phyloP scores from a whole-genome alignment of 306 rosid genomes.

The Fragaria iinumae region DNA sequence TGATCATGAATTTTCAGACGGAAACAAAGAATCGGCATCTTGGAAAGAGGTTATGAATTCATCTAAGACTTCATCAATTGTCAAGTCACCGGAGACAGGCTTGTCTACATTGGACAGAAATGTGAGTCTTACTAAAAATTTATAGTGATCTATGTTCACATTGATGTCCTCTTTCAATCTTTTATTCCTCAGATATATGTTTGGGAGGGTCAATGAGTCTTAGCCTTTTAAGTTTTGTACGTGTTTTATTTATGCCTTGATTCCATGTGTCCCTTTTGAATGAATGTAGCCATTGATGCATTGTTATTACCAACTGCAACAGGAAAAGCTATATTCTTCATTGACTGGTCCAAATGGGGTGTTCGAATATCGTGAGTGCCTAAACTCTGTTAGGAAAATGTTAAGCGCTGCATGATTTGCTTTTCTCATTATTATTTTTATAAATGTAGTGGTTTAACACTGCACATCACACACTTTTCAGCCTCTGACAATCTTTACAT shows the following conservation, averaged over 20 bases:
- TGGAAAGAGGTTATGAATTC: conserved; percentile 56
- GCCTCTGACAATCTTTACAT: conserved; percentile 35
- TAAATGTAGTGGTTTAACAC: background rate
- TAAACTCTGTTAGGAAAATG: conserved; percentile 34
- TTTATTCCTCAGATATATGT: background rate
- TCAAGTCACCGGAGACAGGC: conserved; percentile 36
- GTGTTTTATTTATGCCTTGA: conserved; percentile 8
- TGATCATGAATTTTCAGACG: conserved; percentile 40
- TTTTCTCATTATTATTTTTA: conserved; percentile 9
- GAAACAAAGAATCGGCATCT: conserved; percentile 42
- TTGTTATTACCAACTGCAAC: conserved; percentile 28
- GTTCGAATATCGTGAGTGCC: conserved; percentile 47
- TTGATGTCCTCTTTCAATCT: background rate
- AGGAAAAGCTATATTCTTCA: conserved; percentile 46
- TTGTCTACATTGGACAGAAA: conserved; percentile 37
- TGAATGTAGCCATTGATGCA: background rate
- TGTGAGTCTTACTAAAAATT: conserved; percentile 50
- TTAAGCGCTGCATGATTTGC: conserved; percentile 46
- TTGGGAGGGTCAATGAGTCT: background rate
- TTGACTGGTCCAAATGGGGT: conserved; percentile 36
- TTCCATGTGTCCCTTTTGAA: background rate
- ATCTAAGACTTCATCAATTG: conserved; percentile 28
- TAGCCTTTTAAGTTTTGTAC: background rate
- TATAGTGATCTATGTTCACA: background rate
- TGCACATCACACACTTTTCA: conserved; percentile 23